Conservation (phyloP, 257 asterid genomes). For the Nicotiana obtusifolia region DNA sequence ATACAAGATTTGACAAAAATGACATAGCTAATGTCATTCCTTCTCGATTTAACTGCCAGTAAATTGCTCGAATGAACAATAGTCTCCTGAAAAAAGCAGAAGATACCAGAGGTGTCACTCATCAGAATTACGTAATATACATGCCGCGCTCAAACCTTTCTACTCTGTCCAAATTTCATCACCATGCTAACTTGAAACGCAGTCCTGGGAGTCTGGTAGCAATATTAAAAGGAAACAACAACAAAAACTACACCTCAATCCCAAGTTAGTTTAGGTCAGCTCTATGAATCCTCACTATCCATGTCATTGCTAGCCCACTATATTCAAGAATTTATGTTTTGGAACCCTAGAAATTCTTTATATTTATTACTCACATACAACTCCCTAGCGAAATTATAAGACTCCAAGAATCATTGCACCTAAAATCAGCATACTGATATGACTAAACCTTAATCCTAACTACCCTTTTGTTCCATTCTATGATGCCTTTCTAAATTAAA, state of each 20-base stretch:
- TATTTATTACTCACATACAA: background rate
- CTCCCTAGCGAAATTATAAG: background rate
- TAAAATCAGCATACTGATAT: background rate
- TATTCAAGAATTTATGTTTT: background rate
- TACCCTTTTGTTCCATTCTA: background rate
- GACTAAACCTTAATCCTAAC: background rate
- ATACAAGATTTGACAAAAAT: conserved; percentile 69
- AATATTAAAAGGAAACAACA: background rate
- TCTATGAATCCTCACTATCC: background rate
- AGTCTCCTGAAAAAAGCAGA: conserved; percentile 52
- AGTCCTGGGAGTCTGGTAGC: background rate
- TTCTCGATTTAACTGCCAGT: conserved; percentile 62
- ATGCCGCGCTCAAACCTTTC: background rate
- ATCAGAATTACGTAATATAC: background rate
- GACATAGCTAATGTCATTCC: conserved; percentile 34
- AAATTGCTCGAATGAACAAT: conserved; percentile 72
- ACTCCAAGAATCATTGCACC: background rate
- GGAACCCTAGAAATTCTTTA: background rate
- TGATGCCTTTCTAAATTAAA: background rate
- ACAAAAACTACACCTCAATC: background rate
- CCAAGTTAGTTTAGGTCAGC: background rate
- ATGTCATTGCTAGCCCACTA: background rate
- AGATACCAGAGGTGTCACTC: background rate
- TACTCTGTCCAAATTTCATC: background rate
- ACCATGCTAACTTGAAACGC: background rate